Evolutionary conservation across 495 filamentous ascomycete genomes (phyloP).

Genomic region (Massariosphaeria phaeospora): DNA sequence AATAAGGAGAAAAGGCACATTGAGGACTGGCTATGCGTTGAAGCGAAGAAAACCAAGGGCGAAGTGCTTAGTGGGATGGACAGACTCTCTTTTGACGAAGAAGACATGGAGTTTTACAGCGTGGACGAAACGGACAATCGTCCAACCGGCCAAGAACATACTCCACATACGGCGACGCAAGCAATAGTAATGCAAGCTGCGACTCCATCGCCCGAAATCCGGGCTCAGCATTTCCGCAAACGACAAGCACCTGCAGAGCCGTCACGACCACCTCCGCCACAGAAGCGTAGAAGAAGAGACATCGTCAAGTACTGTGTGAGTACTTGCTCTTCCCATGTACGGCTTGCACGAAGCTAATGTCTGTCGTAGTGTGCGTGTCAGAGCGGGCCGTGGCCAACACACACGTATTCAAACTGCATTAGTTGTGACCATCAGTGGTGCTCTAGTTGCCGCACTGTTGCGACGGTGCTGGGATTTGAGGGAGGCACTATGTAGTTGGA

Average conservation of each 20-base stretch:
- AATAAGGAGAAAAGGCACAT: constrained; percentile 48
- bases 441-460: no score
- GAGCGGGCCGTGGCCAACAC: constrained; percentile 1
- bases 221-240: no score
- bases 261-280: not conserved
- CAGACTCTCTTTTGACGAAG: constrained; percentile 20
- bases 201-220: no score
- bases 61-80: constrained; percentile 23
- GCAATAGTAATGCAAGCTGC: no score
- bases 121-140: no score
- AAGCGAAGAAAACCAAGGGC: constrained; percentile 35
- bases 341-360: not conserved
- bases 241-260: not conserved
- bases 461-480: no score
- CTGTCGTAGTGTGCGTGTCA: constrained; percentile 4
- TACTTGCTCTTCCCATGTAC: not conserved
- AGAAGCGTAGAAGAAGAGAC: constrained; percentile 4
- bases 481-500: no score
- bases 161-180: no score
- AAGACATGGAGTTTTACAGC: constrained; percentile 10
- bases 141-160: no score
- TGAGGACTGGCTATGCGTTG: constrained; percentile 45
- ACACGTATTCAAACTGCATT: constrained; percentile 4
- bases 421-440: constrained; percentile 7
- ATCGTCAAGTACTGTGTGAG: constrained; percentile 14